Evolutionary conservation across 225 moss, liverwort and hornwort species (phyloP), one percentile per base, ranked within the genome.

Genomic region (Physcomitrium patens): DNA sequence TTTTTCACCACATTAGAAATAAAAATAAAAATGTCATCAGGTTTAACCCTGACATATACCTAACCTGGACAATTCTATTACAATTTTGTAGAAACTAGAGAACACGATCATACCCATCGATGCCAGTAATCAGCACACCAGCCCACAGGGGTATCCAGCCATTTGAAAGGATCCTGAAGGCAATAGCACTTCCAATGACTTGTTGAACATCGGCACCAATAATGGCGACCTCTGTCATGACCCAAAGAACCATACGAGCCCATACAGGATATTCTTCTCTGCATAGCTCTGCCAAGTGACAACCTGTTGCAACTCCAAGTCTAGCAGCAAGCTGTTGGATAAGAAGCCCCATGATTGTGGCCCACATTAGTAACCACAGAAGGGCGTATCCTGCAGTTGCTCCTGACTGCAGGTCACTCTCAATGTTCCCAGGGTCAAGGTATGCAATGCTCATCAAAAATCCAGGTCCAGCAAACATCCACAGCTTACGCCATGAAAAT

Each of bases 401-500:
- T 26, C 95, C 95, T 31, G 92, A 91, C 72, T 95, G 95, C 20
- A 95, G 82, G 72, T 95, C 93, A 69, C 95, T 95, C 79, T 95
- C 95, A 68, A 95, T 89, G 45, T 95, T 95, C 20, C 95, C 95
- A 59, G 95, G 95, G 88, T 95, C 95, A 55, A 95, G 86, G 53
- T 95, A 95, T 7, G 91, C 95, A 59, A 95, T 93, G 74, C 95
- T 95, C 95, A 95, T 95, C 53, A 95, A 61, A 85, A 95, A 95
- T 13, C 95, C 95, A 11, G 95, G 95, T 18, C 95, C 95, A 23
- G 92, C 89, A 83, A 92, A 95, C 65, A 95, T 80, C 95, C 95
- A 95, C 23, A 95, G 80, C 74, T 92, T 95, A 67, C 63, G 85
- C 92, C 95, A 95, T 23, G 95, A 95, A 68, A 95, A 95, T 74